phyloP scores from a whole-genome alignment of 2,329 filamentous ascomycete genomes.

The Venturia aucupariae region DNA sequence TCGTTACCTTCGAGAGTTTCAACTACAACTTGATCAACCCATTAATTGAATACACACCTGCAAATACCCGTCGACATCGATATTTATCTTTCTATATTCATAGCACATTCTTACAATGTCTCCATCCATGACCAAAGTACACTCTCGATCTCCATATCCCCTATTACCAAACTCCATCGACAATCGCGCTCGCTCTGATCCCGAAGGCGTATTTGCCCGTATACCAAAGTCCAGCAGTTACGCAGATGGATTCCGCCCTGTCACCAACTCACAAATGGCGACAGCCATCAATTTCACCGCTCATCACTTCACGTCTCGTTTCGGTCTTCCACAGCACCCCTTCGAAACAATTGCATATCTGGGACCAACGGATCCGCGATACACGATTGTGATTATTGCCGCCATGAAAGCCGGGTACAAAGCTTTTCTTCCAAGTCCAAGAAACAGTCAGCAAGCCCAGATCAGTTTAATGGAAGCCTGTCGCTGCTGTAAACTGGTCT shows the following conservation, averaged over 20 bases:
- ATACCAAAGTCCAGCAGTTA: neutral
- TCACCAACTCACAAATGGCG: neutral
- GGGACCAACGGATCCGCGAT: neutral
- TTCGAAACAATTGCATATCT: neutral
- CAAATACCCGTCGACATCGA: too few relatives aligned
- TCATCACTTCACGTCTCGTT: neutral
- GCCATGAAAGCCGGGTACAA: slow-evolving; percentile 3
- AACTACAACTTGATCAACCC: too few relatives aligned
- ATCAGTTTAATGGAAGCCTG: neutral
- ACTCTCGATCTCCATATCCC: neutral
- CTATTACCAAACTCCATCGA: neutral
- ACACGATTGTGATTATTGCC: neutral
- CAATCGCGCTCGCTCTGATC: neutral
- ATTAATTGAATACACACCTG: too few relatives aligned
- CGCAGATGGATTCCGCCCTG: neutral
- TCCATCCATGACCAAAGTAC: too few relatives aligned
- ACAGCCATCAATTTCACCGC: neutral
- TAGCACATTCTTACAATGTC: too few relatives aligned
- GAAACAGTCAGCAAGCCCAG: neutral
- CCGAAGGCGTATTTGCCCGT: neutral
- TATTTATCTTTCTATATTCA: too few relatives aligned
- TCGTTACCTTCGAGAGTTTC: too few relatives aligned
- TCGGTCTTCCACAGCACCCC: neutral
- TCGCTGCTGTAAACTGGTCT: neutral
- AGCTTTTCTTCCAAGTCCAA: neutral